A percentile compares a stretch with the other conserved stretches of the same genome.
phyloP scores from a whole-genome alignment of 2,329 filamentous ascomycete genomes.

The Aspergillus sclerotialis region DNA sequence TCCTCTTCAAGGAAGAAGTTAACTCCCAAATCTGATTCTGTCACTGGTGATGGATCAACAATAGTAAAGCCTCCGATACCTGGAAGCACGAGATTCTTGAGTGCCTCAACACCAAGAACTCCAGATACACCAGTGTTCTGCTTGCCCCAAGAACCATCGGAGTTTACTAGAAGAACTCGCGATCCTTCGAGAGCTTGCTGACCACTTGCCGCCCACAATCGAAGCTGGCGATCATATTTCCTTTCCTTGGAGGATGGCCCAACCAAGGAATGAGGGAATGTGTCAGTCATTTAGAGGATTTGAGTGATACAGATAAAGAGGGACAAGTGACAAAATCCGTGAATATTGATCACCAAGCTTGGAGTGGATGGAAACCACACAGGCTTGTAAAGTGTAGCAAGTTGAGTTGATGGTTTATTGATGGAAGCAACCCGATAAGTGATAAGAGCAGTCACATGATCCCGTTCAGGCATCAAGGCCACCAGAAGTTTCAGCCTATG shows the following conservation, averaged over 20 bases:
- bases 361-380: not conserved
- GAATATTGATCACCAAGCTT: not conserved
- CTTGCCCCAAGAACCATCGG: constrained; percentile 37
- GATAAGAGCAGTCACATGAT: too few relatives aligned
- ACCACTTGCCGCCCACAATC: constrained; percentile 88
- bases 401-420: too few relatives aligned
- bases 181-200: constrained; percentile 86
- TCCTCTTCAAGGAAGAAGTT: constrained; percentile 92
- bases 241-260: constrained; percentile 57
- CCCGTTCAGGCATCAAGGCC: too few relatives aligned
- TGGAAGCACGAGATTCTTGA: constrained; percentile 96
- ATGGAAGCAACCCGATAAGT: too few relatives aligned
- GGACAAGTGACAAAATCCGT: not conserved
- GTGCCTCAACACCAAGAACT: constrained; percentile 77
- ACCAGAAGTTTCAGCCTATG: too few relatives aligned
- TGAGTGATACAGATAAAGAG: not conserved
- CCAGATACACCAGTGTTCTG: constrained; percentile 54
- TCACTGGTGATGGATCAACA: constrained; percentile 70
- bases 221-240: constrained; percentile 91
- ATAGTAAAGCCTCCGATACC: constrained; percentile 90
- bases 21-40: constrained; percentile 76
- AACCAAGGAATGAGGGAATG: constrained; percentile 26
- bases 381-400: too few relatives aligned
- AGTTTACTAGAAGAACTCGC: constrained; percentile 85
- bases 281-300: constrained; percentile 27